These are phyloP conservation scores for Agrostemma githago DNA, from an alignment of 148 eudicot species.

Conservation along the genomic window DNA sequence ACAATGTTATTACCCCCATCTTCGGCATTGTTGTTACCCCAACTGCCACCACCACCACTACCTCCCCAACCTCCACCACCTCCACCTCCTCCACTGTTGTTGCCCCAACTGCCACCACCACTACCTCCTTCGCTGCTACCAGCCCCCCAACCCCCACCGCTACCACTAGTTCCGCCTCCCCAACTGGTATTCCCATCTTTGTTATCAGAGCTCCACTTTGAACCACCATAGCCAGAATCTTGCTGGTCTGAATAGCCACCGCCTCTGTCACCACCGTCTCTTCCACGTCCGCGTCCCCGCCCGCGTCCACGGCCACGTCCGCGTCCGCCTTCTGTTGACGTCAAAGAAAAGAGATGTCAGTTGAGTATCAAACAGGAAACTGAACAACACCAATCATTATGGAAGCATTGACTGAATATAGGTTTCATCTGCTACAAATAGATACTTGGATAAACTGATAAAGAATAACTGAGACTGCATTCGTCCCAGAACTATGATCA, in stretches of 20 bases:
- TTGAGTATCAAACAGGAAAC: neutral
- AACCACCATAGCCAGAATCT: conserved; percentile 19
- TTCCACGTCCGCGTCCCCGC: conserved; percentile 57
- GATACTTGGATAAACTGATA: neutral
- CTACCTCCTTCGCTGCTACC: neutral
- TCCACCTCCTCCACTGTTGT: neutral
- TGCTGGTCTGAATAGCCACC: conserved; percentile 26
- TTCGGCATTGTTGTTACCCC: neutral
- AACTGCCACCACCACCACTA: neutral
- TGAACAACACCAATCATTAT: neutral
- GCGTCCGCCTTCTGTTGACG: conserved; percentile 36
- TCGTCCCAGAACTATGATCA: neutral
- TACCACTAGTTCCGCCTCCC: neutral
- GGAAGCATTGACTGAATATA: neutral
- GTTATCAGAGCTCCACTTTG: neutral
- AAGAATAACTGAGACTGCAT: neutral
- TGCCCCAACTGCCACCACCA: neutral
- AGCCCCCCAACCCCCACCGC: neutral
- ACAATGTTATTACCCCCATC: neutral
- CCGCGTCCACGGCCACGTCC: conserved; percentile 68
- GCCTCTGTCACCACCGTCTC: neutral
- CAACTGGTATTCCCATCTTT: neutral
- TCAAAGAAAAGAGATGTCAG: neutral
- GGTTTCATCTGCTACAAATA: neutral
- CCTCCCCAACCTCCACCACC: neutral